Percentiles rank a stretch among this genome's conserved stretches.
Conservation (phyloP, 108 stramenopile genomes). For the Bacterosira constricta region DNA sequence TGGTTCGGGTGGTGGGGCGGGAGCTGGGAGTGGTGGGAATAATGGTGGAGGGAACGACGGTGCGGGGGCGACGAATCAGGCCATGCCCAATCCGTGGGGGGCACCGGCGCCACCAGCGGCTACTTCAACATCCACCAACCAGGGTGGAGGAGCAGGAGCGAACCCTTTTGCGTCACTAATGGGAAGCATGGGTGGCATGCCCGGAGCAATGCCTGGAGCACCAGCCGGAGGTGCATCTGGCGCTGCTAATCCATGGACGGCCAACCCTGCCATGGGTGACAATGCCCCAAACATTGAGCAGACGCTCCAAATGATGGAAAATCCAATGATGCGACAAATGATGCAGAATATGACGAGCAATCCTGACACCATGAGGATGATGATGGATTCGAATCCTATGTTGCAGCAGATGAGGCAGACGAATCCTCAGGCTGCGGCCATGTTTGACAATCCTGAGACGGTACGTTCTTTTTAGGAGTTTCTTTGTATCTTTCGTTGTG, state of each 20-base stretch:
- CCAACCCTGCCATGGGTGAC: slow-evolving; percentile 48
- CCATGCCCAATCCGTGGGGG: slow-evolving; percentile 95
- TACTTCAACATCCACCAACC: neutral
- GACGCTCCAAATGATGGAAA: slow-evolving; percentile 69
- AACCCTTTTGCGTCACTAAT: slow-evolving; percentile 46
- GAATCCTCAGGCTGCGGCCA: slow-evolving; percentile 58
- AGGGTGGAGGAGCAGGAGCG: slow-evolving; percentile 27
- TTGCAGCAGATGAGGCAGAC: slow-evolving; percentile 47
- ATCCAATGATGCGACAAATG: slow-evolving; percentile 82
- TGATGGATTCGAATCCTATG: slow-evolving; percentile 57
- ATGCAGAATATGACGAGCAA: slow-evolving; percentile 64
- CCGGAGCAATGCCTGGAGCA: slow-evolving; percentile 18
- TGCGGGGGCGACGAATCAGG: slow-evolving; percentile 72
- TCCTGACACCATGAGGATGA: slow-evolving; percentile 62
- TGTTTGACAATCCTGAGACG: slow-evolving; percentile 49
- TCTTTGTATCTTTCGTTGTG: neutral
- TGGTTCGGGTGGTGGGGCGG: slow-evolving; percentile 8
- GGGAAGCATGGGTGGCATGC: slow-evolving; percentile 51
- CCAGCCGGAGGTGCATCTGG: slow-evolving; percentile 39
- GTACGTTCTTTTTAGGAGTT: slow-evolving; percentile 12
- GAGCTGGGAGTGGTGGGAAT: slow-evolving; percentile 7
- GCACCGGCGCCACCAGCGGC: slow-evolving; percentile 33
- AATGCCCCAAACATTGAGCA: slow-evolving; percentile 75
- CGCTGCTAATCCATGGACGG: slow-evolving; percentile 54
- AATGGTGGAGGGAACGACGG: slow-evolving; percentile 50